Evolutionary conservation across 1,284 basidiomycete genomes (phyloP), one percentile per base, ranked within the genome.

Genomic region (Puccinia brachypodii): DNA sequence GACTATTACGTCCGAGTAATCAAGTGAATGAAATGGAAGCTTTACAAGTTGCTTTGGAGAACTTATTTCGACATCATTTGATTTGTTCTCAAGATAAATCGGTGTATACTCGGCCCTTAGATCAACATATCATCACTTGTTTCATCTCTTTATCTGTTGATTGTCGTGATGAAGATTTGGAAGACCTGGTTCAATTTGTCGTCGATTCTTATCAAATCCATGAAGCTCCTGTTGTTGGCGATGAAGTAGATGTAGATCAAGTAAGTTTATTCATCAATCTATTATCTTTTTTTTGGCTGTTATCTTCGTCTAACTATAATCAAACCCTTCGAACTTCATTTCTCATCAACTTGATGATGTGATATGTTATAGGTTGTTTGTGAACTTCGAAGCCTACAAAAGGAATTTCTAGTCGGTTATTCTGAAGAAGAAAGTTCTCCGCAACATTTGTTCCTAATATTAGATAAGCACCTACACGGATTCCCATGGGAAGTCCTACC

Each of bases 401-500:
- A 85, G 58, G 82, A 83, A 38, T 78, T 84, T 16, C 84, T 88
- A 85, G 40, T 86, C 86, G 75, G 36, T 19, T 53, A 76, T 68
- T 77, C 72, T 1, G 50, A 74, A 74, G 79, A 74, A 56, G 58
- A 64, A 38, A 50, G 71, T 53, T 66, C 40, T n/a, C n/a, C 84
- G 84, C 31, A 83, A 85, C 96, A 99, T 86, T 87, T 92, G 50
- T 96, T 98, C 88, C 89, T 99, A 80, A 90, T 96, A 16, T 89
- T 99, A 44, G 97, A 98, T 87, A 94, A 94, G 88, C 92, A 94
- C 83, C 88, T 96, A 16, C 93, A 95, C 85, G 90, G 91, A 0
- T 89, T 99, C 82, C 96, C 97, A 0, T 99, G 96, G 97, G 97
- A 99, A 88, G 96, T 93, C 38, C 91, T 98, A 33, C 95, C 96